Conservation (phyloP, 1,284 basidiomycete species). For the Xerocomus cyaneibrunnescens region DNA sequence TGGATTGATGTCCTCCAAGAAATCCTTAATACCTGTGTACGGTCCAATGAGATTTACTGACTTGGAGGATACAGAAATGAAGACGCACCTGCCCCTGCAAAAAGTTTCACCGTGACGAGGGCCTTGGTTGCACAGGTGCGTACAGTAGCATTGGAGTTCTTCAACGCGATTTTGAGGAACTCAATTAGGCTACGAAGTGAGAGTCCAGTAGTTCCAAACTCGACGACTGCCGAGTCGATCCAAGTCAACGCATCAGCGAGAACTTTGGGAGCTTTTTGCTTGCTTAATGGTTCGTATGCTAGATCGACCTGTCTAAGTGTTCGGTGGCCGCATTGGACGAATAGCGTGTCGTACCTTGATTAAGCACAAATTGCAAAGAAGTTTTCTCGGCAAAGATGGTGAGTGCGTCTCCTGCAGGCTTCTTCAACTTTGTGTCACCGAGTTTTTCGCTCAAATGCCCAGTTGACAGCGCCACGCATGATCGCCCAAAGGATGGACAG, state of each 20-base stretch:
- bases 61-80: constrained; percentile 10
- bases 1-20: constrained; percentile 93
- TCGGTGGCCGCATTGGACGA: constrained; percentile 5
- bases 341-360: constrained; percentile 65
- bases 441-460: constrained; percentile 93
- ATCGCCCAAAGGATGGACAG: constrained; percentile 82
- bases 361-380: constrained; percentile 91
- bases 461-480: constrained; percentile 81
- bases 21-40: constrained; percentile 79
- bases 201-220: constrained; percentile 91
- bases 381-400: constrained; percentile 87
- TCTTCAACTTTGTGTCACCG: constrained; percentile 96
- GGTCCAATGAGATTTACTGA: not conserved
- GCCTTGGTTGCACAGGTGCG: constrained; percentile 95
- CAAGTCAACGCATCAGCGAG: constrained; percentile 90
- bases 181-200: constrained; percentile 86
- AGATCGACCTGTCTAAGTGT: constrained; percentile 17
- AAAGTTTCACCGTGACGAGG: constrained; percentile 89
- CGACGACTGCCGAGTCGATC: constrained; percentile 86
- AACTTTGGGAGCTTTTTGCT: constrained; percentile 97
- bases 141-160: constrained; percentile 94
- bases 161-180: constrained; percentile 84
- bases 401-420: constrained; percentile 91
- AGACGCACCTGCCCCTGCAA: constrained; percentile 81
- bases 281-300: constrained; percentile 91